phyloP scores from a whole-genome alignment of 1,284 basidiomycete species.

The Exobasidium rhododendri region DNA sequence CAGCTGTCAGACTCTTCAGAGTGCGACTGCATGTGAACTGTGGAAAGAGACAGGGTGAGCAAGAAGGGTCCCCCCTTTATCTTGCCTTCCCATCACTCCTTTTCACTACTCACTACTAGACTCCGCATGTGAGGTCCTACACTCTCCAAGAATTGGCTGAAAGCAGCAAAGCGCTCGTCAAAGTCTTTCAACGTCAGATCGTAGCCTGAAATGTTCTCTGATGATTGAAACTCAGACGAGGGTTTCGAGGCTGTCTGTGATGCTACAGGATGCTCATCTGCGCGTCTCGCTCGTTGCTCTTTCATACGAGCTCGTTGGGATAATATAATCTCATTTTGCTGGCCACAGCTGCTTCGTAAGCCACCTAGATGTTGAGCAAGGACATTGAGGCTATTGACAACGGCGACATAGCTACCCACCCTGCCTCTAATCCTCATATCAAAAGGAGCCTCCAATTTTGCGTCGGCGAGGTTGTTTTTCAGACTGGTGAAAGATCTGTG shows the following conservation, averaged over 20 bases:
- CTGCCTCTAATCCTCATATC: slow-evolving; percentile 41
- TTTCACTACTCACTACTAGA: slow-evolving; percentile 18
- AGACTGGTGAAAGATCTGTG: slow-evolving; percentile 46
- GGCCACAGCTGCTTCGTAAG: slow-evolving; percentile 42
- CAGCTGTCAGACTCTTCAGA: slow-evolving; percentile 26
- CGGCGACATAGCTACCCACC: slow-evolving; percentile 30
- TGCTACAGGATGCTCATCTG: neutral
- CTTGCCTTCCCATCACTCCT: slow-evolving; percentile 24
- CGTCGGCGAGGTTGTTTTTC: slow-evolving; percentile 45
- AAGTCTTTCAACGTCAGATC: neutral
- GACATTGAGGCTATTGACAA: slow-evolving; percentile 42
- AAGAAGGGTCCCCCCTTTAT: slow-evolving; percentile 15
- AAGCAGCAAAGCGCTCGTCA: slow-evolving; percentile 18
- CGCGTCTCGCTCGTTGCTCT: neutral
- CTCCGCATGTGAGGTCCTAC: slow-evolving; percentile 51
- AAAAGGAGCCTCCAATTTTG: slow-evolving; percentile 42
- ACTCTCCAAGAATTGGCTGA: slow-evolving; percentile 37
- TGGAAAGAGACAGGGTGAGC: neutral
- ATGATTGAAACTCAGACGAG: neutral
- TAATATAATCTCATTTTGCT: slow-evolving; percentile 45
- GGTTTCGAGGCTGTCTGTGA: neutral
- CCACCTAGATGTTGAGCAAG: slow-evolving; percentile 47
- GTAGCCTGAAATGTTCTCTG: slow-evolving; percentile 5
- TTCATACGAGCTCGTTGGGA: slow-evolving; percentile 13
- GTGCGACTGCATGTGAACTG: slow-evolving; percentile 41